A percentile compares a stretch with the other conserved stretches of the same genome.
phyloP scores from a whole-genome alignment of 768 basidiomycete genomes.

The Candolleomyces aberdarensis region DNA sequence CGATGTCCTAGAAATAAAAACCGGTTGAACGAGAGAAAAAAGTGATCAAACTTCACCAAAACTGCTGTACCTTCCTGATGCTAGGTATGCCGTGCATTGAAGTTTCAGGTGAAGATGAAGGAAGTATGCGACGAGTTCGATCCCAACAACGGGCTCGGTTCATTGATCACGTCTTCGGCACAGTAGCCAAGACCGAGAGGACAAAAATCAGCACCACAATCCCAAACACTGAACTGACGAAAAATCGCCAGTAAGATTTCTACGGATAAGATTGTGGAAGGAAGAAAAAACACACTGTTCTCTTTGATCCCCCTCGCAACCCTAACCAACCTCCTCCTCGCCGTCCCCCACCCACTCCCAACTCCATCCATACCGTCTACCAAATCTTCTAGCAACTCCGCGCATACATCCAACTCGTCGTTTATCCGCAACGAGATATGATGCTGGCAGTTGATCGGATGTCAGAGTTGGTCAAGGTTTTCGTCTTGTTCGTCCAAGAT shows the following conservation, averaged over 20 bases:
- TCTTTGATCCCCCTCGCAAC: slow-evolving; percentile 75
- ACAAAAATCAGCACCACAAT: slow-evolving; percentile 37
- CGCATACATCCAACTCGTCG: slow-evolving; percentile 90
- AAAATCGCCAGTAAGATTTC: background rate
- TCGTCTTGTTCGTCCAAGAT: slow-evolving; percentile 68
- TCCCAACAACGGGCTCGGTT: background rate
- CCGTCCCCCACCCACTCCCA: slow-evolving; percentile 55
- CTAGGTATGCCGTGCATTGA: no score
- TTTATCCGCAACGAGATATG: slow-evolving; percentile 90
- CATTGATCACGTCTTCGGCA: slow-evolving; percentile 28
- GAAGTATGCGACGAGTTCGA: no score
- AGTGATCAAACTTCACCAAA: no score
- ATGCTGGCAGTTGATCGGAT: slow-evolving; percentile 85
- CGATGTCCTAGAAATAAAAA: no score
- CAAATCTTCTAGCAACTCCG: slow-evolving; percentile 75
- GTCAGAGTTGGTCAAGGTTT: slow-evolving; percentile 77
- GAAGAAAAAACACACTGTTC: slow-evolving; percentile 58
- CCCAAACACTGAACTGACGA: slow-evolving; percentile 30
- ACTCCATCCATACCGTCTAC: slow-evolving; percentile 82
- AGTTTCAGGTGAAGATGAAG: no score
- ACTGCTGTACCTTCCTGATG: no score
- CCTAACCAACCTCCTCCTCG: slow-evolving; percentile 66
- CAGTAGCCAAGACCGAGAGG: slow-evolving; percentile 35
- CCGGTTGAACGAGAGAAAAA: no score
- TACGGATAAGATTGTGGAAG: no score